phyloP scores from a whole-genome alignment of 108 stramenopile genomes.

The Stephanodiscus triporus region DNA sequence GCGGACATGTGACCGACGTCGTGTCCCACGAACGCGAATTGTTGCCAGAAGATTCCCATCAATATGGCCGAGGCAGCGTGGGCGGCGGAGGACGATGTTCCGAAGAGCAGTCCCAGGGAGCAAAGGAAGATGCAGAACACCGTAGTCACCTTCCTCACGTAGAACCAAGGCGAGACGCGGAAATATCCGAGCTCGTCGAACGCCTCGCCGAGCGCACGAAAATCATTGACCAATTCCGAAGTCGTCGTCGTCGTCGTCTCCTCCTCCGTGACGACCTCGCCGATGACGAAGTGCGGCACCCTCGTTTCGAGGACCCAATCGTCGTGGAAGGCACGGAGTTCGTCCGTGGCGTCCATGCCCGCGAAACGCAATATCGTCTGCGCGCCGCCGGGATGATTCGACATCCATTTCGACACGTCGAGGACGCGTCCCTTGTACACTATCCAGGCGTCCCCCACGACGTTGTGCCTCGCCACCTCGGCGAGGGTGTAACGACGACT shows the following conservation, averaged over 20 bases:
- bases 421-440: constrained; percentile 65
- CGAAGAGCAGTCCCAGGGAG: constrained; percentile 34
- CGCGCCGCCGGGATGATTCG: constrained; percentile 74
- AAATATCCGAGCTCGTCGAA: constrained; percentile 51
- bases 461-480: constrained; percentile 51
- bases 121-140: constrained; percentile 34
- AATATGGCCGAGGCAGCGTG: constrained; percentile 34
- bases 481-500: constrained; percentile 37
- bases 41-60: constrained; percentile 88
- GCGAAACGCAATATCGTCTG: constrained; percentile 66
- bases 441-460: constrained; percentile 53
- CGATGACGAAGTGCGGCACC: constrained; percentile 65
- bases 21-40: constrained; percentile 90
- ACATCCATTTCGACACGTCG: constrained; percentile 72
- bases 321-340: constrained; percentile 70
- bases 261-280: constrained; percentile 52
- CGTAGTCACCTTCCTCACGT: constrained; percentile 27
- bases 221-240: constrained; percentile 55
- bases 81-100: constrained; percentile 9
- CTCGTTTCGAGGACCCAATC: constrained; percentile 52
- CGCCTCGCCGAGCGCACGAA: constrained; percentile 56
- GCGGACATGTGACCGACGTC: constrained; percentile 89
- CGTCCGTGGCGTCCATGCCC: constrained; percentile 80
- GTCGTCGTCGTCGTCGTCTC: constrained; percentile 42
- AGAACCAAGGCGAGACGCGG: constrained; percentile 42